phyloP scores from a whole-genome alignment of 1,284 basidiomycete species.

The Papiliotrema terrestris region DNA sequence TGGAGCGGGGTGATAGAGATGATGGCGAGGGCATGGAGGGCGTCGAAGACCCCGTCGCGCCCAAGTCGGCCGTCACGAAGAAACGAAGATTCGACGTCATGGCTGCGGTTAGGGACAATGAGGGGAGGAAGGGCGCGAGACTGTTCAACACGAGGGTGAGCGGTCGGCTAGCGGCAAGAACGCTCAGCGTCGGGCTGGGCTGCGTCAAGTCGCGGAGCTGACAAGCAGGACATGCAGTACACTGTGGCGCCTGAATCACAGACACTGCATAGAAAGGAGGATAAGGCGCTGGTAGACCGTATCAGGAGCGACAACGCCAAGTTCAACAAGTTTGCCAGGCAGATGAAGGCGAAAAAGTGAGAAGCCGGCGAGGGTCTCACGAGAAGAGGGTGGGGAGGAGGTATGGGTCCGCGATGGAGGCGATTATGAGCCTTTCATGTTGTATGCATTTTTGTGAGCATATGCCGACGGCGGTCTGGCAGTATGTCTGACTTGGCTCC shows the following conservation, averaged over 20 bases:
- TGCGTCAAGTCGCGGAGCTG: no score
- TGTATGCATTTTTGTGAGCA: conserved; percentile 1
- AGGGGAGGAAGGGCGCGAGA: conserved; percentile 36
- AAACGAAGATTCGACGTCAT: conserved; percentile 34
- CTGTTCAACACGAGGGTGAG: conserved; percentile 32
- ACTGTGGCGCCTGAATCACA: conserved; percentile 38
- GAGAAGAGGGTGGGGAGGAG: not conserved
- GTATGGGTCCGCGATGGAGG: not conserved
- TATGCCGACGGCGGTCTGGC: no score
- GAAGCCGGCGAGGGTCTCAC: not conserved
- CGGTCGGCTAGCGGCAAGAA: no score
- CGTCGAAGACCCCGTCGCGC: conserved; percentile 12
- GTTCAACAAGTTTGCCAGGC: conserved; percentile 46
- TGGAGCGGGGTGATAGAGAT: not conserved
- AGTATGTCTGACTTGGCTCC: no score
- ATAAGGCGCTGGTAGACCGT: conserved; percentile 36
- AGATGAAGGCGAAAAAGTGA: conserved; percentile 22
- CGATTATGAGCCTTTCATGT: not conserved
- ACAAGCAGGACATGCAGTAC: conserved; percentile 40
- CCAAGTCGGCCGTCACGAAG: conserved; percentile 13
- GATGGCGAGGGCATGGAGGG: conserved; percentile 6
- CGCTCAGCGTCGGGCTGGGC: no score
- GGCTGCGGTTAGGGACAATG: conserved; percentile 36
- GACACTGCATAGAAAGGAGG: conserved; percentile 30
- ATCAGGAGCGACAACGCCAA: conserved; percentile 44